Evolutionary conservation across 1,284 basidiomycete genomes (phyloP), one percentile per base, ranked within the genome.

Genomic region (Sanguinoderma infundibulare): DNA sequence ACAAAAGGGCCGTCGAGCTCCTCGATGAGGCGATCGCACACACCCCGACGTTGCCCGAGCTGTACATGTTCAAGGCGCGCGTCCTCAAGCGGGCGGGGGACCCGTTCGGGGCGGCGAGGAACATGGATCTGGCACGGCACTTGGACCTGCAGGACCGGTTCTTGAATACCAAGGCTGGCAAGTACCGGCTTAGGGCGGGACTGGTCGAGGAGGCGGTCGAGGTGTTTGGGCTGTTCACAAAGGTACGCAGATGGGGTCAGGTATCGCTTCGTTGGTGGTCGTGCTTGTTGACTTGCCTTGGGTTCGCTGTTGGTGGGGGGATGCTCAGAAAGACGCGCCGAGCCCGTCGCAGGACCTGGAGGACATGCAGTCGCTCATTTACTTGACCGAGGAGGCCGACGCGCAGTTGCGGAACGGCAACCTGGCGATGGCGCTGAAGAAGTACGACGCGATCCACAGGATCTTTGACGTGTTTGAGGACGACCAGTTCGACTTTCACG

Each of bases 401-500:
- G 84, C 91, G 1, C 87, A 92, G 65, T 77, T 81, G 60, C 83
- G 86, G 4, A 80, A 80, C 55, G 89, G 89, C 1, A 89, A 89
- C 67, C 78, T 89, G n/a, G 89, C 87, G 22, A 79, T 93, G 67
- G 95, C 96, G 8, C 79, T 99, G 70, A 98, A 98, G 80, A 88
- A 90, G 69, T 97, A 94, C 70, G 83, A 87, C 58, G 83, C 90
- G 52, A 80, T 98, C 44, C 85, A 89, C 62, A 91, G 88, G 89
- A 81, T 91, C 15, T 98, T 98, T 75, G 85, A 91, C 59, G 92
- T 94, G 59, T 87, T 95, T 66, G 94, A 96, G 71, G 95, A 98
- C 68, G 98, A 99, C 73, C 96, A 99, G 77, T 97, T 94, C 71
- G 98, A 99, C 76, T 99, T 99, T 83, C 98, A 99, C 75, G 89